These are phyloP conservation scores for Auriscalpium microsporum DNA, from an alignment of 768 basidiomycete genomes.

Conservation along the genomic window DNA sequence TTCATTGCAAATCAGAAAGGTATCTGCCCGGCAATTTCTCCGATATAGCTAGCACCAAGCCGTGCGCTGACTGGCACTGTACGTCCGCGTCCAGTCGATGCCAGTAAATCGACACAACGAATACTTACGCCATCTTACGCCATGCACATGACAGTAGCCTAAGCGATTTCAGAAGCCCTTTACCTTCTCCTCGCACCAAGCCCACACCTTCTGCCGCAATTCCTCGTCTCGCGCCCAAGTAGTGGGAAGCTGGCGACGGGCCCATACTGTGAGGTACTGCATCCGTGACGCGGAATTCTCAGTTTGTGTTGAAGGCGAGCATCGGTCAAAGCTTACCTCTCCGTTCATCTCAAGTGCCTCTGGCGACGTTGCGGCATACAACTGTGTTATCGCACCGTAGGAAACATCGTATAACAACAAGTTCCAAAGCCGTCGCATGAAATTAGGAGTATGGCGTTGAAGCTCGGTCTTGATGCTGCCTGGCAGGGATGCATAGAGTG, in stretches of 20 bases:
- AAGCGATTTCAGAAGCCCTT: background rate
- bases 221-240: constrained; percentile 4
- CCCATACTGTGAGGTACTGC: background rate
- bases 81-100: too few relatives aligned
- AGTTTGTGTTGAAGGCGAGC: too few relatives aligned
- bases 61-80: too few relatives aligned
- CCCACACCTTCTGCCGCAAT: constrained; percentile 12
- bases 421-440: background rate
- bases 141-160: too few relatives aligned
- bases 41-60: too few relatives aligned
- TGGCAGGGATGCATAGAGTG: background rate
- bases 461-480: constrained; percentile 8
- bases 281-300: background rate
- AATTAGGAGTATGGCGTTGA: background rate
- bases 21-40: too few relatives aligned
- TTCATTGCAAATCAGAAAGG: too few relatives aligned
- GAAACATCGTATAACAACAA: background rate
- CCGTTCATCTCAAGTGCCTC: constrained; percentile 21
- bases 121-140: too few relatives aligned
- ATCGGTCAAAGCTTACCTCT: constrained; percentile 12
- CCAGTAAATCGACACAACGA: too few relatives aligned
- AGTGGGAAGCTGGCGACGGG: background rate
- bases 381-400: constrained; percentile 22
- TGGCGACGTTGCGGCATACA: constrained; percentile 23
- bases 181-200: constrained; percentile 17